A percentile compares a stretch with the other conserved stretches of the same genome.
Evolutionary conservation across 345 rosid genomes (phyloP).

Genomic region (Salix exigua): DNA sequence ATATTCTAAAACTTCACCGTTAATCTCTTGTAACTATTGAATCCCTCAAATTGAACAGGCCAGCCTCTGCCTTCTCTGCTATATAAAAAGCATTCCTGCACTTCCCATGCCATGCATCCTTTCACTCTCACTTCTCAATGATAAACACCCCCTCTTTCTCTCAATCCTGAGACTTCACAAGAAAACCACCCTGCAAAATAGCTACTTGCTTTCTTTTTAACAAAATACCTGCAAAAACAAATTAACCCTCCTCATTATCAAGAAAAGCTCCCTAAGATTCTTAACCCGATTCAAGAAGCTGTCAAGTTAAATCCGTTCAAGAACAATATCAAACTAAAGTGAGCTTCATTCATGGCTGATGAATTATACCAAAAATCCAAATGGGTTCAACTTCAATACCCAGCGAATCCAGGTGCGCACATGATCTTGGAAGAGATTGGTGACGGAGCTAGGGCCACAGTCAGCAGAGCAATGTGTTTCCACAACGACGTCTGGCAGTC

Average conservation of each 20-base stretch:
- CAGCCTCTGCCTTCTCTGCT: background rate
- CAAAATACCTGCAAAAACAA: background rate
- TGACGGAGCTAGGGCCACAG: constrained; percentile 62
- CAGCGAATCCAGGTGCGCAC: constrained; percentile 54
- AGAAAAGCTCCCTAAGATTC: background rate
- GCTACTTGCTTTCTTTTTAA: background rate
- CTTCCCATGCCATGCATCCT: constrained; percentile 34
- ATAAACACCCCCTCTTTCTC: constrained; percentile 5
- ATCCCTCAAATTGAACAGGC: background rate
- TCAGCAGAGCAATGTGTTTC: constrained; percentile 70
- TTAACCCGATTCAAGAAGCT: background rate
- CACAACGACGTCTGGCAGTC: constrained; percentile 36
- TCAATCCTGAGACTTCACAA: constrained; percentile 26
- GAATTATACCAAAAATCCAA: background rate
- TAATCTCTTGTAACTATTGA: too few relatives aligned
- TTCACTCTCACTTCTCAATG: constrained; percentile 7
- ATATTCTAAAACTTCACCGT: too few relatives aligned
- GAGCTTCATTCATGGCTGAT: constrained; percentile 1
- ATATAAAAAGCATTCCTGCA: background rate
- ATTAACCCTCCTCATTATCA: background rate
- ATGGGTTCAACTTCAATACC: constrained; percentile 40
- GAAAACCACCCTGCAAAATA: constrained; percentile 24
- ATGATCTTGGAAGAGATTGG: constrained; percentile 66
- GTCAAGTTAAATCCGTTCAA: background rate
- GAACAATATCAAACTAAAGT: background rate